Percentiles rank a stretch among this genome's conserved stretches.
Conservation (phyloP, 345 rosid species). For the Moringa oleifera region DNA sequence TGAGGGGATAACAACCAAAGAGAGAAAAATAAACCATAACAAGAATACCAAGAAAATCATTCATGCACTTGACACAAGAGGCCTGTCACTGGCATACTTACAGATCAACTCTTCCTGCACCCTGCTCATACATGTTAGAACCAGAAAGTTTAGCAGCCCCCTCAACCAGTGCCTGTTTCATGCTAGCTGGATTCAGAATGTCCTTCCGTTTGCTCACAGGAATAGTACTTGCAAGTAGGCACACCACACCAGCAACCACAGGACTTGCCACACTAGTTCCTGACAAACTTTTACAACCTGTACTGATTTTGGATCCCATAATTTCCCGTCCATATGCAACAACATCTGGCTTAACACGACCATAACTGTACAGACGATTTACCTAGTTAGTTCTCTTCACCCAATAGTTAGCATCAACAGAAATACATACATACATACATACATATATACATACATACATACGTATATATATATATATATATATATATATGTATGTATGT, state of each 20-base stretch:
- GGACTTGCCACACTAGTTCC: constrained; percentile 99
- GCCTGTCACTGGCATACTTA: constrained; percentile 35
- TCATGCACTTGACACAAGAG: constrained; percentile 3
- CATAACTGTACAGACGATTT: constrained; percentile 48
- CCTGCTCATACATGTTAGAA: constrained; percentile 96
- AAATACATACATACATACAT: too few relatives aligned
- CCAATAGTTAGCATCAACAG: neutral
- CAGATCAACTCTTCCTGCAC: constrained; percentile 97
- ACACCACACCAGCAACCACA: constrained; percentile 98
- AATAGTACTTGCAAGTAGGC: constrained; percentile 85
- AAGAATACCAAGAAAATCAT: constrained; percentile 2
- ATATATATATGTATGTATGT: too few relatives aligned
- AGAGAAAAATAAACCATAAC: neutral
- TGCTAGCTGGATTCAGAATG: constrained; percentile 90
- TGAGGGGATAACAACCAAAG: constrained; percentile 1
- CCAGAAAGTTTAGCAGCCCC: constrained; percentile 97
- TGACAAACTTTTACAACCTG: constrained; percentile 95
- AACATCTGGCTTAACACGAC: constrained; percentile 93
- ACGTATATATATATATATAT: too few relatives aligned
- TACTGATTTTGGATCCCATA: constrained; percentile 93
- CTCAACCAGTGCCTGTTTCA: constrained; percentile 98
- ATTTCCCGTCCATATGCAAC: constrained; percentile 98
- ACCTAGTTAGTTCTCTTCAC: neutral
- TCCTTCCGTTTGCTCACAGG: constrained; percentile 65
- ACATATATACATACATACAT: too few relatives aligned